phyloP scores from a whole-genome alignment of 108 stramenopile genomes.

The Cyclotella atomus region DNA sequence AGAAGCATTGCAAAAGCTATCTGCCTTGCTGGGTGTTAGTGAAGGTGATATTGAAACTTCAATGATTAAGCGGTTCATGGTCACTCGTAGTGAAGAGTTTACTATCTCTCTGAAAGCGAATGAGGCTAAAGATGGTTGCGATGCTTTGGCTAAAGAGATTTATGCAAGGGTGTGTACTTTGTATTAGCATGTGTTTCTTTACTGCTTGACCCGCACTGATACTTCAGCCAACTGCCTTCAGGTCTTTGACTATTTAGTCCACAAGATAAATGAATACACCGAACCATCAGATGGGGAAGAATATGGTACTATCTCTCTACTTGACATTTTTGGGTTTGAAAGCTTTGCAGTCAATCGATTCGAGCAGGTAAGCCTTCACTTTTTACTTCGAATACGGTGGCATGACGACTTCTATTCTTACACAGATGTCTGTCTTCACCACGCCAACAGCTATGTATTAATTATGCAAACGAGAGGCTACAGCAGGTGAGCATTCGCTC shows the following conservation, averaged over 20 bases:
- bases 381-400: not conserved
- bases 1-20: conserved; percentile 64
- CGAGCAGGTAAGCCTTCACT: conserved; percentile 18
- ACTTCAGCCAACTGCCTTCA: not conserved
- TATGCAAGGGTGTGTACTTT: conserved; percentile 74
- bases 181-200: not conserved
- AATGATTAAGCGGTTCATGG: conserved; percentile 80
- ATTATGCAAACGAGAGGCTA: conserved; percentile 96
- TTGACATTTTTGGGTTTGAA: conserved; percentile 98
- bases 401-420: no score
- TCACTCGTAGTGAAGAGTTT: conserved; percentile 75
- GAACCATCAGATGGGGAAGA: conserved; percentile 59
- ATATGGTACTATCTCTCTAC: conserved; percentile 76
- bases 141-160: conserved; percentile 97
- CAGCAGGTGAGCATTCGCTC: no score
- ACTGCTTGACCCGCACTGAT: no score
- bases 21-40: conserved; percentile 79
- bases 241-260: conserved; percentile 91
- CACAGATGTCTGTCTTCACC: no score
- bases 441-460: conserved; percentile 85
- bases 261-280: conserved; percentile 91
- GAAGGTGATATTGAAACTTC: conserved; percentile 60
- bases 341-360: conserved; percentile 88
- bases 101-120: conserved; percentile 76
- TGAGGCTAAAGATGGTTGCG: conserved; percentile 85